Evolutionary conservation across 345 rosid genomes (phyloP), one percentile per base, ranked within the genome.

Genomic region (Laguncularia racemosa): DNA sequence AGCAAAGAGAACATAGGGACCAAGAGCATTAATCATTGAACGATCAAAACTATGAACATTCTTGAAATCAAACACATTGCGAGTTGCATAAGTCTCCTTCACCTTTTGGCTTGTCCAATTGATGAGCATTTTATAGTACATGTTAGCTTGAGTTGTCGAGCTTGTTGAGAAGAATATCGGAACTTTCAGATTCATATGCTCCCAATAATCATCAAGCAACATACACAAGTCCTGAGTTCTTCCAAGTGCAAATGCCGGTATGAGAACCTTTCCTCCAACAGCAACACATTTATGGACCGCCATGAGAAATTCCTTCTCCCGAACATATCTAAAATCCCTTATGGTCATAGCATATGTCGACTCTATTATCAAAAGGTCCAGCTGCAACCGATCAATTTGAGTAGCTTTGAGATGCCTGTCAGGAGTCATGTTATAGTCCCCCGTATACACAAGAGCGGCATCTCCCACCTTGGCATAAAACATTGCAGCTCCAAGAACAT

Each of bases 401-500:
- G 97, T 97, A 46, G 99, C 96, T 60, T 97, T 97, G 44, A 93
- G 95, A 75, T 93, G 99, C 69, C 99, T 83, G 76, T 93, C 99
- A 2, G 97, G 89, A 15, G n/a, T n/a, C n/a, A n/a, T n/a, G n/a
- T n/a, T n/a, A n/a, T n/a, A n/a, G n/a, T n/a, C n/a, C n/a, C n/a
- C n/a, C n/a, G n/a, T n/a, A n/a, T n/a, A n/a, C n/a, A n/a, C n/a
- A n/a, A n/a, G n/a, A n/a, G n/a, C n/a, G n/a, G n/a, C n/a, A n/a
- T n/a, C n/a, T n/a, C n/a, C n/a, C n/a, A n/a, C n/a, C n/a, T n/a
- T n/a, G n/a, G 97, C 92, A 79, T 93, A 87, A 75, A 93, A 76
- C 99, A 93, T 89, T 64, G 96, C 99, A 52, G 99, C 99, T 80
- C 99, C 99, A 68, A 93, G 69, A 66, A 89, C 99, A 82, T 93